phyloP scores from a whole-genome alignment of 192 early-diverging fungal species.

The Coemansia umbellata region DNA sequence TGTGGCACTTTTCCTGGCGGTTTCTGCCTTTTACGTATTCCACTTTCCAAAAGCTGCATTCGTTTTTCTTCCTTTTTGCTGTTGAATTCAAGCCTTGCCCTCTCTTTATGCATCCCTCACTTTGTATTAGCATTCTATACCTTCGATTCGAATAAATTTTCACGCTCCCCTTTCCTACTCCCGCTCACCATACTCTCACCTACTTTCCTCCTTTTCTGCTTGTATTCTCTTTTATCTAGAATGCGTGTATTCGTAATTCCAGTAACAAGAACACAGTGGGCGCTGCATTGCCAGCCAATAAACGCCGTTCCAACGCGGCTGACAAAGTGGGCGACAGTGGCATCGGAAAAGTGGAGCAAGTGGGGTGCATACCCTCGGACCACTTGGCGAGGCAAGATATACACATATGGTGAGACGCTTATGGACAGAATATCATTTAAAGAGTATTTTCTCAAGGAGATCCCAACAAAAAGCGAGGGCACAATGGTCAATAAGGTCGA shows the following conservation, averaged over 20 bases:
- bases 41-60: no score
- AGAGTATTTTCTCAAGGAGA: conserved; percentile 71
- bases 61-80: no score
- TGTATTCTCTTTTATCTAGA: background rate
- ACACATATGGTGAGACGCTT: conserved; percentile 56
- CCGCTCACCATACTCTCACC: no score
- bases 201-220: conserved; percentile 2
- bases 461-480: conserved; percentile 56
- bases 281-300: conserved; percentile 46
- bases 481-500: conserved; percentile 25
- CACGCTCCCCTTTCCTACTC: no score
- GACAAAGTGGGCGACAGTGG: conserved; percentile 34
- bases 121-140: no score
- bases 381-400: conserved; percentile 60
- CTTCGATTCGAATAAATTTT: no score
- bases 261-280: conserved; percentile 40
- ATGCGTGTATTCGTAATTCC: conserved; percentile 50
- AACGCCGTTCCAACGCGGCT: conserved; percentile 33
- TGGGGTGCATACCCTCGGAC: conserved; percentile 34
- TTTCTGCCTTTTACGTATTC: no score
- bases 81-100: no score
- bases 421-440: conserved; percentile 70
- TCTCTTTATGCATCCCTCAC: no score
- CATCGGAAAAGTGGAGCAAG: conserved; percentile 46
- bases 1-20: no score